Evolutionary conservation across 208 protist species (phyloP), one percentile per base, ranked within the genome.

Genomic region (Tritrichomonas musculus): DNA sequence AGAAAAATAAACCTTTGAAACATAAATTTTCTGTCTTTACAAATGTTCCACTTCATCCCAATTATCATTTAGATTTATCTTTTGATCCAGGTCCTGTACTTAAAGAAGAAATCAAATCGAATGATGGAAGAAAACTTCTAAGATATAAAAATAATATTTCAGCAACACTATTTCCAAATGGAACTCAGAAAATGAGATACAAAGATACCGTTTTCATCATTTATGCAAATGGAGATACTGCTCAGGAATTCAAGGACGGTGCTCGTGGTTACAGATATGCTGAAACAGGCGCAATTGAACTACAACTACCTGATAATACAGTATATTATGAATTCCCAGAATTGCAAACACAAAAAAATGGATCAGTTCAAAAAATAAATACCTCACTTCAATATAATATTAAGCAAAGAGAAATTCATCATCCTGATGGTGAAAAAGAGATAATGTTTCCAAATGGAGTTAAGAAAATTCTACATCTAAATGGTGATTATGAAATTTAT

Each of bases 401-500:
- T 53, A 44, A 44, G 1, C 73, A 84, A 53, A 49, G 36, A 84
- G 73, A 84, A 53, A n/a, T 27, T n/a, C 73, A 84, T 53, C 53
- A 53, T 53, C 8, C 5, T 2, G n/a, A 84, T 53, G 73, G 73
- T 33, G 41, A 53, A 13, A 84, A 84, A 53, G 44, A 11, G 22
- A 84, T 84, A 39, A 11, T 25, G 17, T 84, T 33, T n/a, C 36
- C 44, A 25, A 84, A 84, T 53, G 73, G 73, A 53, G 13, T 8
- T n/a, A 39, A 53, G 11, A 84, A 84, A 30, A 49, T 49, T 33
- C 49, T 84, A 5, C 17, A 22, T 60, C 53, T 44, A 17, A 84
- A 84, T 53, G 73, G 73, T 53, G 44, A 84, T n/a, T 84, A 53
- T 84, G 73, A 84, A 53, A 53, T 44, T 53, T n/a, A 84, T 53